A percentile compares a stretch with the other conserved stretches of the same genome.
These are phyloP conservation scores for Tieghemostelium lacteum DNA, from an alignment of 78 protist species.

Conservation along the genomic window DNA sequence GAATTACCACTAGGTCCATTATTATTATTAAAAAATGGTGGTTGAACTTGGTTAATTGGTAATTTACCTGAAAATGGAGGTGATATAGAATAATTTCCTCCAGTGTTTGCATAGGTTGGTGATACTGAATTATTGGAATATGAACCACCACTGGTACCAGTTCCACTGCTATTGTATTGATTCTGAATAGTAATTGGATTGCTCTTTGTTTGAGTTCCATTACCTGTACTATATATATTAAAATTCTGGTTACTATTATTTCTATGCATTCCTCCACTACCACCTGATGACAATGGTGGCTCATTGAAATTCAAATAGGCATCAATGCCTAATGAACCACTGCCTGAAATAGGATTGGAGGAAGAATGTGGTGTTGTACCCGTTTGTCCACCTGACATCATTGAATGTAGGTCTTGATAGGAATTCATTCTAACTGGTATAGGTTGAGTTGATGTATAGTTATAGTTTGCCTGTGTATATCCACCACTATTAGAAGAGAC, in stretches of 20 bases:
- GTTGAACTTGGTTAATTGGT: conserved; percentile 5
- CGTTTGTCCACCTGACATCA: no score
- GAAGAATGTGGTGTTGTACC: no score
- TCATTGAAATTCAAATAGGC: no score
- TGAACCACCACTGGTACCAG: no score
- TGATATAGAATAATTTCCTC: no score
- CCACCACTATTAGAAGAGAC: not conserved
- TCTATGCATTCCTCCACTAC: not conserved
- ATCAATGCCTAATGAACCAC: no score
- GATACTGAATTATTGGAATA: no score
- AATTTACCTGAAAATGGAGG: not conserved
- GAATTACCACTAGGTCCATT: no score
- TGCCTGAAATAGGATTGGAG: no score
- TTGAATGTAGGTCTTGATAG: conserved; percentile 6
- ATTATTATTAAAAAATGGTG: not conserved
- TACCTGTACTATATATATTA: not conserved
- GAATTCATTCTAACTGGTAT: conserved; percentile 11
- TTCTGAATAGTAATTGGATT: not conserved
- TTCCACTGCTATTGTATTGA: not conserved
- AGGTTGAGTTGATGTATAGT: not conserved
- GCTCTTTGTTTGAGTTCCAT: not conserved
- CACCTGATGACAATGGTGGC: no score
- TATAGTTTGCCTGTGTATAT: not conserved
- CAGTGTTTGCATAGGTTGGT: no score
- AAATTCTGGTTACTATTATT: not conserved